These are phyloP conservation scores for Populus trichocarpa DNA, from an alignment of 441 rosid species.

Conservation along the genomic window DNA sequence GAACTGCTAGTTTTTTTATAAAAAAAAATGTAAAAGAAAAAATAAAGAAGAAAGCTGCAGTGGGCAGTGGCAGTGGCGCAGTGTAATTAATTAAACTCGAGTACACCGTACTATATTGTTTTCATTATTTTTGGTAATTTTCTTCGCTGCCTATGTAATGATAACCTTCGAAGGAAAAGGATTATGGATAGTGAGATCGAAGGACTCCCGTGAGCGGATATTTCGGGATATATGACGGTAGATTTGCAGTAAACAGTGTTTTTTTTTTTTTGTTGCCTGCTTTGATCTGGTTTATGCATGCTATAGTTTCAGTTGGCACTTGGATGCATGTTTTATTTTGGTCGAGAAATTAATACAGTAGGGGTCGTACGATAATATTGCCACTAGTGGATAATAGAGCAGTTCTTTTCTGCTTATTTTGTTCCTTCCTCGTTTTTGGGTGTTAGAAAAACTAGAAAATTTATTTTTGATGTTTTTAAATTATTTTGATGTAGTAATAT, in stretches of 20 bases:
- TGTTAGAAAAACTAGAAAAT: too few relatives aligned
- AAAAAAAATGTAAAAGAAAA: neutral
- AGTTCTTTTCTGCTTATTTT: too few relatives aligned
- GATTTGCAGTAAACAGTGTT: neutral
- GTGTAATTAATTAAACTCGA: neutral
- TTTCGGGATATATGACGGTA: slow-evolving; percentile 21
- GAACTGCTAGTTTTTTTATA: neutral
- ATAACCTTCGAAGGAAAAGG: neutral
- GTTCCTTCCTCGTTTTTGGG: too few relatives aligned
- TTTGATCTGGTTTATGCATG: too few relatives aligned
- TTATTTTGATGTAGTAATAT: too few relatives aligned
- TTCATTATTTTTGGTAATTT: neutral
- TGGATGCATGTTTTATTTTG: too few relatives aligned
- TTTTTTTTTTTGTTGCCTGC: neutral
- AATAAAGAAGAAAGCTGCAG: neutral
- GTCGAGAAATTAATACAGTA: too few relatives aligned
- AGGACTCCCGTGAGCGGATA: slow-evolving; percentile 30
- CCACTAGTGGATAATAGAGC: too few relatives aligned
- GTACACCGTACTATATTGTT: neutral
- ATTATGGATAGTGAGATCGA: neutral
- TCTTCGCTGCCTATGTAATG: neutral
- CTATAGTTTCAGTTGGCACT: too few relatives aligned
- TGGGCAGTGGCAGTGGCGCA: neutral
- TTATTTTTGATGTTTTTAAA: too few relatives aligned
- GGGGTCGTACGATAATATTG: too few relatives aligned